Conservation (phyloP, 805 yeast genomes). For the Wickerhamiella alocasiicola region DNA sequence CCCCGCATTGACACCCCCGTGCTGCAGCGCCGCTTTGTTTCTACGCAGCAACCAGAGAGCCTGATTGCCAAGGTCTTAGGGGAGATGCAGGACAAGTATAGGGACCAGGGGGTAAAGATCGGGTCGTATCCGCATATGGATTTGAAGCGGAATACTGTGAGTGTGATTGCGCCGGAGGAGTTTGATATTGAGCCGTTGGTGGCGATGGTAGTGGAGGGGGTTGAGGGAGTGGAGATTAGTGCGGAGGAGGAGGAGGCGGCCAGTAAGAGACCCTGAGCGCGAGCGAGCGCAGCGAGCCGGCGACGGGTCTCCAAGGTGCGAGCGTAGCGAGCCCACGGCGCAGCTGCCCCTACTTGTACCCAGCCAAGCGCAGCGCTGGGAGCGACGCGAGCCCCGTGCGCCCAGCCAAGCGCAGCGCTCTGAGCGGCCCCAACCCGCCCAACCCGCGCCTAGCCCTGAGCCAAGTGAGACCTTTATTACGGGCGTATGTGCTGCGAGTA, state of each 20-base stretch:
- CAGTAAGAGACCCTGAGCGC: constrained; percentile 4
- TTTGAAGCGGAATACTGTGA: constrained; percentile 52
- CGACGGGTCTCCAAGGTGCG: too few species aligned
- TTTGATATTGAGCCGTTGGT: constrained; percentile 35
- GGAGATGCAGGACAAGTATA: constrained; percentile 36
- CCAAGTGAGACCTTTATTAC: too few species aligned
- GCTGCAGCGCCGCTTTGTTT: constrained; percentile 37
- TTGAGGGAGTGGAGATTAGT: constrained; percentile 47
- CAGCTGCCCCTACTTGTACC: too few species aligned
- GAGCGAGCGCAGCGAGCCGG: too few species aligned
- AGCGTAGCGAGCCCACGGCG: too few species aligned
- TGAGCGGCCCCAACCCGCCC: too few species aligned
- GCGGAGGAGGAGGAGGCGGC: constrained; percentile 41
- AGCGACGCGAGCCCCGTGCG: too few species aligned
- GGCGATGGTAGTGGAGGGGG: constrained; percentile 32
- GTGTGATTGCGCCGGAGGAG: constrained; percentile 48
- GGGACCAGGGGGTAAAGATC: constrained; percentile 41
- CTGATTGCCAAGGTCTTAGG: constrained; percentile 54
- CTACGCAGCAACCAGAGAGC: constrained; percentile 50
- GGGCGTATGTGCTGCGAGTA: too few species aligned
- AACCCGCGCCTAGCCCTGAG: too few species aligned
- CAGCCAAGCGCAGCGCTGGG: too few species aligned
- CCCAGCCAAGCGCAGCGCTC: too few species aligned
- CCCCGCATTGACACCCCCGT: constrained; percentile 31
- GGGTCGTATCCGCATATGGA: constrained; percentile 79